phyloP scores from a whole-genome alignment of 495 filamentous ascomycete genomes.

The Penicillium longicatenatum region DNA sequence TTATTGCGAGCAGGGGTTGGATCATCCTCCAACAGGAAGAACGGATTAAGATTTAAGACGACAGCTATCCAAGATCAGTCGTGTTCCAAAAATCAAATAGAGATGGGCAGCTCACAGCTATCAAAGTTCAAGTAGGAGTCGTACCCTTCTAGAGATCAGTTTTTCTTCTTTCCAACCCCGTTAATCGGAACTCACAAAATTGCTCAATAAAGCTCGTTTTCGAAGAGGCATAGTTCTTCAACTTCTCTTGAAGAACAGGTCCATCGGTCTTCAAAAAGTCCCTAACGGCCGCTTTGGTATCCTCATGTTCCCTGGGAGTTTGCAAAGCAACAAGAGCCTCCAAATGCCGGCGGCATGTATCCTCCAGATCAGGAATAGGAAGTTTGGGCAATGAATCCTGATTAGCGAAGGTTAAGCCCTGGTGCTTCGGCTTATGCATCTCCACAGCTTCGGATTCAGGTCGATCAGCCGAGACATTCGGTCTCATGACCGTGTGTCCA shows the following conservation, averaged over 20 bases:
- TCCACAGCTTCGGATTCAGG: slow-evolving; percentile 17
- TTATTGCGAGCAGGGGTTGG: slow-evolving; percentile 94
- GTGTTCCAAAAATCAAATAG: neutral
- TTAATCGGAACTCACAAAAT: slow-evolving; percentile 72
- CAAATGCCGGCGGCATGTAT: slow-evolving; percentile 78
- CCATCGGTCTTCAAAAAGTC: slow-evolving; percentile 89
- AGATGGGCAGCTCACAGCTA: slow-evolving; percentile 60
- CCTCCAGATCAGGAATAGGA: slow-evolving; percentile 89
- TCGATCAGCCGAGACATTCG: slow-evolving; percentile 22
- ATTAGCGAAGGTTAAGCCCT: slow-evolving; percentile 76
- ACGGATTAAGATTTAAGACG: slow-evolving; percentile 95
- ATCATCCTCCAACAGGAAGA: slow-evolving; percentile 97
- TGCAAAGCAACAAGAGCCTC: slow-evolving; percentile 82
- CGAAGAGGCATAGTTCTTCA: slow-evolving; percentile 90
- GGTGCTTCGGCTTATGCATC: slow-evolving; percentile 24
- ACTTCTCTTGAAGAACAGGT: slow-evolving; percentile 78
- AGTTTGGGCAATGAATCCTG: slow-evolving; percentile 90
- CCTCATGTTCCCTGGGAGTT: slow-evolving; percentile 74
- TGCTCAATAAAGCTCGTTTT: slow-evolving; percentile 98
- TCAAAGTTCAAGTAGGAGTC: slow-evolving; percentile 98
- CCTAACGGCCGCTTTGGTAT: slow-evolving; percentile 75
- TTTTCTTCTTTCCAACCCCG: neutral
- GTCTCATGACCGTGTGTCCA: slow-evolving; percentile 26
- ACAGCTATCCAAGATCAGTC: slow-evolving; percentile 54
- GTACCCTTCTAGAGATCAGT: slow-evolving; percentile 68